Evolutionary conservation across 148 eudicot species (phyloP), one percentile per base, ranked within the genome.

Genomic region (Nepenthes mirabilis): DNA sequence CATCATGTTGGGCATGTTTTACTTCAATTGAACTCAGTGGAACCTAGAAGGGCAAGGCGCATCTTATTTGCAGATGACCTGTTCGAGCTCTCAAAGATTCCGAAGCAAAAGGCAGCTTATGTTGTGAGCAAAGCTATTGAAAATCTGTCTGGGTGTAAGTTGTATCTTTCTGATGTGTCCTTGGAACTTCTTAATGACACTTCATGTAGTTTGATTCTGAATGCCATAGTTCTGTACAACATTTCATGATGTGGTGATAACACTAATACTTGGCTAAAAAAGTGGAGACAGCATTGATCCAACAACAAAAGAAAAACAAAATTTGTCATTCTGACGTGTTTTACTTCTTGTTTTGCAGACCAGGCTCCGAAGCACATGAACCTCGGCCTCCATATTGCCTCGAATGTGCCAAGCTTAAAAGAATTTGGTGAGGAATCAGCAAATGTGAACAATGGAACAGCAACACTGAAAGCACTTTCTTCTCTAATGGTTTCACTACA

Each of bases 11-110:
- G 95, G 56, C 85, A 83, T 66, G 83, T 68, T 67, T 72, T 91
- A 67, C 97, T 91, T 58, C 79, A 84, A 63, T 73, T 78, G 58
- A 84, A 71, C 14, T 70, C 36, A 57, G 65, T 73, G 56, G 84
- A 79, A 71, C 82, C 87, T 34, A 87, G 67, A 69, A 91, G 82
- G 76, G 55, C 77, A 57, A 76, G 91, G 57, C 69, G 78, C 55
- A 67, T 87, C 34, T 36, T 84, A 13, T 70, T 87, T 65, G 89
- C 91, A n/a, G 93, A 87, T 62, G 97, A 91, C 74, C 85, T 91
- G 48, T 91, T 87, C 71, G 89, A 87, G 72, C 72, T 87, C 63
- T 82, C 85, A 6, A 70, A 74, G 63, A 68, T 83, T 70, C 87
- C 89, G 14, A 69, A 74, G 70, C 80, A 78, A 63, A 85, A 75